Base-by-base conservation (phyloP, 257 asterid genomes). In the Verbena officinalis region DNA sequence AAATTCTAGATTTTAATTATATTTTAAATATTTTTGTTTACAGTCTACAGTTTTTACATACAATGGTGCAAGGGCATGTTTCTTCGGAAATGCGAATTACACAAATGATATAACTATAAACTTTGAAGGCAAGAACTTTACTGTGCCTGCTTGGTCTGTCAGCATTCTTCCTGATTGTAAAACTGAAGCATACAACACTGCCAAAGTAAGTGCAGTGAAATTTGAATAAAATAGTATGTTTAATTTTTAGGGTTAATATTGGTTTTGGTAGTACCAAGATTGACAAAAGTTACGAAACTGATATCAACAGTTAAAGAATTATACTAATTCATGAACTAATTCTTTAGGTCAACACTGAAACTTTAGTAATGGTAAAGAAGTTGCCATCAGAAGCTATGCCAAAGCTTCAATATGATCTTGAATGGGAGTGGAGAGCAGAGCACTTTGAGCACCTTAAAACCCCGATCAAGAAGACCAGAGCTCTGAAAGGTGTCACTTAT, bases 141-240 rank as follows among this genome's bases (percentile, higher is more conserved):
- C 59, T 0, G 22, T 67, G 10, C 85, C 83, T 0, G 62, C 88
- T 49, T 79, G 88, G 88, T 79, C 85, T 1, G 78, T 72, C n/a
- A 74, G 85, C 64, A 77, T 83, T 39, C 68, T 72, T n/a, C 77
- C 72, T 12, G 83, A 83, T 16, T 83, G 88, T 49, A 8, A 7
- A 7, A 83, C 69, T 3, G 73, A 39, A 64, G 68, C 55, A 14
- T 77, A 69, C 67, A 83, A 77, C 78, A 79, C 88, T 10, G 83
- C 83, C 21, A 27, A 15, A 48, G 85, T 77, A 67, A 24, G 60
- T 42, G 48, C 33, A 2, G 33, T 9, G n/a, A n/a, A 2, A 11
- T 42, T 12, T 42, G 16, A 14, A 11, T 12, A 42, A 11, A 11
- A 11, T 0, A 42, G 4, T 13, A 42, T 42, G 16, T 11, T 42